Conservation (phyloP, 208 protist species). For the Jaenimonas drosophilae region DNA sequence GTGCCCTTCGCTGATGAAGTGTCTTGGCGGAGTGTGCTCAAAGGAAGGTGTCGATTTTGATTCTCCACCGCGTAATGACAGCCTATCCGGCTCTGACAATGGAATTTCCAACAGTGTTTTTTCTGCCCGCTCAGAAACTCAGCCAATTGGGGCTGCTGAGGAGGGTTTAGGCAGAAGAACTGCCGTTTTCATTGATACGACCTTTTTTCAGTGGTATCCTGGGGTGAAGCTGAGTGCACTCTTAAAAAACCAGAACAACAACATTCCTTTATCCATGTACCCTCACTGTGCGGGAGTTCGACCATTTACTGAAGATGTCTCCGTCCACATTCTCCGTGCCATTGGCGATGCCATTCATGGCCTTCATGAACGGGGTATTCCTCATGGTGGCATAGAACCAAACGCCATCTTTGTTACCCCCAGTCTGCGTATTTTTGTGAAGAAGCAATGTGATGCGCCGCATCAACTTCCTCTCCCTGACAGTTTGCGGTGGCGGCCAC, state of each 20-base stretch:
- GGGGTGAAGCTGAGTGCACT: neutral
- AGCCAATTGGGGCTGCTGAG: too few relatives aligned
- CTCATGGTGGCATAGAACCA: conserved; percentile 14
- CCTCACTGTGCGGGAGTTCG: neutral
- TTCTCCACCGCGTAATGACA: too few relatives aligned
- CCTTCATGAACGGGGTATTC: conserved; percentile 13
- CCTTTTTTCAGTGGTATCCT: conserved; percentile 3
- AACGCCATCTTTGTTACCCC: conserved; percentile 13
- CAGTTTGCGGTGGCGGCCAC: conserved; percentile 13
- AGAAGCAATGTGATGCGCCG: conserved; percentile 2
- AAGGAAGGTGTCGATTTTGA: too few relatives aligned
- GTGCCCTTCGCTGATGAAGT: too few relatives aligned
- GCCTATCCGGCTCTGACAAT: too few relatives aligned
- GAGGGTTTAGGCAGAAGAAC: too few relatives aligned
- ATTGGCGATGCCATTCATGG: conserved; percentile 6
- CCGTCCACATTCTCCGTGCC: conserved; percentile 10
- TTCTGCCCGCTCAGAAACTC: neutral
- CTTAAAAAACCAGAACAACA: neutral
- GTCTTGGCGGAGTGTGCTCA: too few relatives aligned
- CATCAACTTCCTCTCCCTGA: too few relatives aligned
- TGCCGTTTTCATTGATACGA: conserved; percentile 1
- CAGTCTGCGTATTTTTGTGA: conserved; percentile 11
- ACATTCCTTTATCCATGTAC: neutral
- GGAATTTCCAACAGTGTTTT: too few relatives aligned
- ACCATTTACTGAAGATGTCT: conserved; percentile 5